Conservation (phyloP, 2,329 filamentous ascomycete genomes). For the Colletotrichum simmondsii region DNA sequence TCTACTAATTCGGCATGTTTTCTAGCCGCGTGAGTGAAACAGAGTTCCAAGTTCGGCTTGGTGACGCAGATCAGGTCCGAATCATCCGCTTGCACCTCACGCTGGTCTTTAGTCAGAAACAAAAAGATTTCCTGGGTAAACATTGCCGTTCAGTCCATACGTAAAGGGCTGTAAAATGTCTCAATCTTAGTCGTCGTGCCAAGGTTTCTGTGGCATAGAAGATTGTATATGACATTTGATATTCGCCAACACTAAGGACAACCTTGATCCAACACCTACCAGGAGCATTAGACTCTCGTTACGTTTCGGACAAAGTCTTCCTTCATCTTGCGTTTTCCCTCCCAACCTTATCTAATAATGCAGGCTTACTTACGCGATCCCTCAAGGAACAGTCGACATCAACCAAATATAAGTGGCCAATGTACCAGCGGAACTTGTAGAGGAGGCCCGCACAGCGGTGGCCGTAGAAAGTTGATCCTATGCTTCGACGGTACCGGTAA, state of each 20-base stretch:
- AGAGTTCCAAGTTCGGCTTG: not conserved
- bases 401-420: not conserved
- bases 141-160: not conserved
- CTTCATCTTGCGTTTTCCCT: not conserved
- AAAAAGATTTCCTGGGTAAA: not conserved
- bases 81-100: not conserved
- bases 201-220: not conserved
- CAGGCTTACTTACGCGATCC: not conserved
- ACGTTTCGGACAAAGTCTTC: not conserved
- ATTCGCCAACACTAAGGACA: not conserved
- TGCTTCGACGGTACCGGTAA: slow-evolving; percentile 75
- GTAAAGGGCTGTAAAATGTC: not conserved
- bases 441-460: not conserved
- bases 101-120: not conserved
- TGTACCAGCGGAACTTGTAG: not conserved
- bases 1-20: not conserved
- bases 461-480: slow-evolving; percentile 61
- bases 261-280: not conserved
- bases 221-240: slow-evolving; percentile 2
- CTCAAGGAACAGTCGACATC: not conserved
- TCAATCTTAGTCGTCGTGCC: not conserved
- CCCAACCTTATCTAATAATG: not conserved
- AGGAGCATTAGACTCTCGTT: too few species aligned
- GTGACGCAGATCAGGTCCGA: not conserved
- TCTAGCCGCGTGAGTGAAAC: not conserved